phyloP scores from a whole-genome alignment of 495 filamentous ascomycete species.

The Cetradonia linearis region DNA sequence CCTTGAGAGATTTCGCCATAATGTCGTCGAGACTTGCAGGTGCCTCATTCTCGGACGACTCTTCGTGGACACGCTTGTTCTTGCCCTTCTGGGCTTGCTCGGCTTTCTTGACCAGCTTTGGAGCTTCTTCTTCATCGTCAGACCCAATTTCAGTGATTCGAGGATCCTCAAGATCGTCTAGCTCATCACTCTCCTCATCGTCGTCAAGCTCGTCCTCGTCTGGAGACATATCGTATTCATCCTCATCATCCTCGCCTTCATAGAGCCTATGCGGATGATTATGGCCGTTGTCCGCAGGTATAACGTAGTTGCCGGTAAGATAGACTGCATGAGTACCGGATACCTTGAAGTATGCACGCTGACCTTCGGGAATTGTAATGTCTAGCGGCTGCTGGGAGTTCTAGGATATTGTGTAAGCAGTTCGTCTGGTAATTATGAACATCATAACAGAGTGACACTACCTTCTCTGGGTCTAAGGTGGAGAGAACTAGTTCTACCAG shows the following conservation, averaged over 20 bases:
- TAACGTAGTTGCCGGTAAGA: conserved; percentile 91
- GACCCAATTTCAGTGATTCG: conserved; percentile 77
- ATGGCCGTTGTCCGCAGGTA: conserved; percentile 44
- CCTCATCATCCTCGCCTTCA: conserved; percentile 54
- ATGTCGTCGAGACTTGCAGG: conserved; percentile 54
- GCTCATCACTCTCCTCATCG: conserved; percentile 73
- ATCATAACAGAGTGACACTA: conserved; percentile 29
- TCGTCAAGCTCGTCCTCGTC: conserved; percentile 64
- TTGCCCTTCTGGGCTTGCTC: conserved; percentile 51
- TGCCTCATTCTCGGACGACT: conserved; percentile 43
- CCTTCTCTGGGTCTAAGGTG: conserved; percentile 79
- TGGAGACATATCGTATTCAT: conserved; percentile 72
- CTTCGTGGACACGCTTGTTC: conserved; percentile 76
- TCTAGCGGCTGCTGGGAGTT: conserved; percentile 92
- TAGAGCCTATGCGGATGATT: conserved; percentile 42
- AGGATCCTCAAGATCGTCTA: conserved; percentile 67
- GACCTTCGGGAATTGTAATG: conserved; percentile 74
- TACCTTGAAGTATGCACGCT: conserved; percentile 84
- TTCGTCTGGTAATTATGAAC: background rate
- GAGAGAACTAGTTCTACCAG: conserved; percentile 86
- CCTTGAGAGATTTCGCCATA: conserved; percentile 60
- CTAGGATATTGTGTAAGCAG: conserved; percentile 40
- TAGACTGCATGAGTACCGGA: conserved; percentile 80
- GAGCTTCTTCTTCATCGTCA: conserved; percentile 64
- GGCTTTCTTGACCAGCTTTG: conserved; percentile 60